A percentile compares a stretch with the other conserved stretches of the same genome.
phyloP scores from a whole-genome alignment of 2,329 filamentous ascomycete species.

The Peltaster fructicola region DNA sequence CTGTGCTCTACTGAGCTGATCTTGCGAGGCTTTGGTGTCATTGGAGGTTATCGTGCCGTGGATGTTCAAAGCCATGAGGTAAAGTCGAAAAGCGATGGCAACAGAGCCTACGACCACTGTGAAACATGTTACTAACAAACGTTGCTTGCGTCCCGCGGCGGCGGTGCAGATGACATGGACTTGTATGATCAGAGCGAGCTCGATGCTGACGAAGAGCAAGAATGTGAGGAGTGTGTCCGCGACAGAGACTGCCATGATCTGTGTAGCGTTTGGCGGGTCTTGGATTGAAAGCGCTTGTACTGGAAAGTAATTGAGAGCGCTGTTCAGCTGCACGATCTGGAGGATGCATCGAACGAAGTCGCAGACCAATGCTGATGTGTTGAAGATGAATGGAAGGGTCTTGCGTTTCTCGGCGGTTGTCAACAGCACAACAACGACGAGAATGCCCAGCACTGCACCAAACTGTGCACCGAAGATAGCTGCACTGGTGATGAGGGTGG shows the following conservation, averaged over 20 bases:
- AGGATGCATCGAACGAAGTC: slow-evolving; percentile 44
- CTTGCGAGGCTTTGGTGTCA: too few relatives aligned
- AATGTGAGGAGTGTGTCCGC: slow-evolving; percentile 31
- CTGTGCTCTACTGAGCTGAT: slow-evolving; percentile 3
- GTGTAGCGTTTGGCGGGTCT: too few relatives aligned
- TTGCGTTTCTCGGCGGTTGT: slow-evolving; percentile 48
- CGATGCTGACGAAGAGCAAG: slow-evolving; percentile 37
- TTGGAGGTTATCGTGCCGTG: too few relatives aligned
- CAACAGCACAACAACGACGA: slow-evolving; percentile 48
- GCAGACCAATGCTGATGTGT: slow-evolving; percentile 40
- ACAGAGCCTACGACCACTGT: slow-evolving; percentile 33
- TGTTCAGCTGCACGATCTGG: slow-evolving; percentile 41
- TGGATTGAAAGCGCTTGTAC: too few relatives aligned
- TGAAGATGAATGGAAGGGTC: slow-evolving; percentile 48
- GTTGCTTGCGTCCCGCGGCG: slow-evolving; percentile 22
- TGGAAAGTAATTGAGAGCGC: slow-evolving; percentile 36
- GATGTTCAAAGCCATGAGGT: slow-evolving; percentile 31
- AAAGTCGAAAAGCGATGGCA: slow-evolving; percentile 37
- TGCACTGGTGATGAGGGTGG: slow-evolving; percentile 27
- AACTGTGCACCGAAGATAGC: slow-evolving; percentile 56
- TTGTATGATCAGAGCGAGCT: slow-evolving; percentile 44
- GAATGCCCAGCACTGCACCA: slow-evolving; percentile 47
- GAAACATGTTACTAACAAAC: slow-evolving; percentile 27
- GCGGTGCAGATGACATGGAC: slow-evolving; percentile 44
- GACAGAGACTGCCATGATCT: slow-evolving; percentile 22